Base-by-base conservation (phyloP, 345 rosid species). In the Boechera stricta region DNA sequence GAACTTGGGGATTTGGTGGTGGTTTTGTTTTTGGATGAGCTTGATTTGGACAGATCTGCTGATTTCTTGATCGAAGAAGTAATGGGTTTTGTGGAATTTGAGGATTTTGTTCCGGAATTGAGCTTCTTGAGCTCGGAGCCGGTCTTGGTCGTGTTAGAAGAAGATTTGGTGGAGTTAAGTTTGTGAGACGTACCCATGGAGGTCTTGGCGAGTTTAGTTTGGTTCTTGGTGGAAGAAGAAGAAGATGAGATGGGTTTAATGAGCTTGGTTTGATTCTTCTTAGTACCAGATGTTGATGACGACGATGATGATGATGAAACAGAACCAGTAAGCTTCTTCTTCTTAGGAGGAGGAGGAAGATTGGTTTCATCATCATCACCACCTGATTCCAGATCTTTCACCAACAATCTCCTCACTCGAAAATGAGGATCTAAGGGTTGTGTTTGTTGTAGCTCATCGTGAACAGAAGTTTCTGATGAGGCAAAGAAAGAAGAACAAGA, bases 261-360 rank as follows among this genome's bases (percentile, higher is more conserved):
- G 54, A 79, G 81, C 72, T 87, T 85, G 83, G 92, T 87, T 64
- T 85, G 87, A 79, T 83, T 89, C 79, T 86, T 87, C 64, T 67
- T 79, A 13, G 64, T n/a, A 39, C 56, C 36, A 13, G 73, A 15
- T 57, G 75, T 29, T 57, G 44, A 0, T 41, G 66, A 5, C 29
- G 29, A 21, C 28, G 79, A 13, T 55, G 73, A 55, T 35, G 72
- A 57, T 35, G 71, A 71, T 11, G 72, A 13, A 54, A 64, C 57
- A 56, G 85, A 70, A 16, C 28, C 31, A 9, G 71, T 71, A 35
- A 79, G 64, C 53, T 48, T 67, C 31, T 89, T 91, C 33, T 89
- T 91, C 81, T 85, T 85, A 6, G 81, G 83, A 63, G 75, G 59
- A 38, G 60, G 60, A 15, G 77, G 77, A 62, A 16, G 76, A 57